phyloP scores from a whole-genome alignment of 164 flowering plant species.

The Vitis cinerea region DNA sequence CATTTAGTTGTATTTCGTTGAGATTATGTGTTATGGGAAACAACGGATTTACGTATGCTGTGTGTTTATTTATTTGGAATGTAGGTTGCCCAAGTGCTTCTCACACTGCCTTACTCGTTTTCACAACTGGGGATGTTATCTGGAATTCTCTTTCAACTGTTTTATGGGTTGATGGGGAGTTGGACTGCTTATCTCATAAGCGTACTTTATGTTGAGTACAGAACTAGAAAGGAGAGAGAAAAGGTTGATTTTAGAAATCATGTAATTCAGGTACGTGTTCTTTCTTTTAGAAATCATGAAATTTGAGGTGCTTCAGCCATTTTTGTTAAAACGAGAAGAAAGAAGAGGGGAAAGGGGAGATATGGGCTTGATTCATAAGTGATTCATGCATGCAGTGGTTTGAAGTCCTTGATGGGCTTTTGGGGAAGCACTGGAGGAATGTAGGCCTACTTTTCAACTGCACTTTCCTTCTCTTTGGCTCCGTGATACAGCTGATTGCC shows the following conservation, averaged over 20 bases:
- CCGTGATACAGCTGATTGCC: constrained; percentile 74
- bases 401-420: constrained; percentile 74
- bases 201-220: constrained; percentile 68
- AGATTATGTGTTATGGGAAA: not conserved
- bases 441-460: constrained; percentile 69
- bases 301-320: too few species aligned
- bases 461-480: constrained; percentile 76
- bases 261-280: constrained; percentile 56
- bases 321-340: too few species aligned
- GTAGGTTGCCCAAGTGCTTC: constrained; percentile 73
- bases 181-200: constrained; percentile 82
- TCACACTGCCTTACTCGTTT: constrained; percentile 69
- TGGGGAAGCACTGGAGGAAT: constrained; percentile 75
- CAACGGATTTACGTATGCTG: not conserved
- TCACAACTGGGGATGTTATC: constrained; percentile 75
- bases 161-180: constrained; percentile 74
- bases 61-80: not conserved
- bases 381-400: constrained; percentile 55
- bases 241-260: constrained; percentile 75
- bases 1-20: too few species aligned
- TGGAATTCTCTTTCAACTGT: constrained; percentile 65
- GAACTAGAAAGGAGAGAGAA: constrained; percentile 73
- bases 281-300: not conserved
- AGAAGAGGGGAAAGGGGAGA: too few species aligned
- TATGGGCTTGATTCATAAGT: too few species aligned